A percentile compares a stretch with the other conserved stretches of the same genome.
Conservation (phyloP, 1,284 basidiomycete genomes). For the Ustilago shanxiensis region DNA sequence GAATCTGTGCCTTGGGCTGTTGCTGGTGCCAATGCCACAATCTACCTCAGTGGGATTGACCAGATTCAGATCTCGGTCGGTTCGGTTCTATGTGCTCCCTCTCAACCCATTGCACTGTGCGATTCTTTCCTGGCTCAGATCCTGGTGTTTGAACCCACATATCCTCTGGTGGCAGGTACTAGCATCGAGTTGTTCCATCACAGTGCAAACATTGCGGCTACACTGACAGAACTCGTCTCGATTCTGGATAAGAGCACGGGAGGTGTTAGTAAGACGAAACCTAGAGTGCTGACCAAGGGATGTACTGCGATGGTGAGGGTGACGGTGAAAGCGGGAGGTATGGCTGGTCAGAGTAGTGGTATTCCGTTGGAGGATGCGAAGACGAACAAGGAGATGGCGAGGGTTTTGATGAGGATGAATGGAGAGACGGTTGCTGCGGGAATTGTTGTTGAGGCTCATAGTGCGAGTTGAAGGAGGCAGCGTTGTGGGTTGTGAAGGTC, state of each 20-base stretch:
- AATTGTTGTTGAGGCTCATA: conserved; percentile 69
- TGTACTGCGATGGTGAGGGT: conserved; percentile 88
- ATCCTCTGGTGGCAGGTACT: conserved; percentile 88
- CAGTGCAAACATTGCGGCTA: conserved; percentile 89
- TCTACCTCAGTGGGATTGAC: conserved; percentile 87
- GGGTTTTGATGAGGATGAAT: conserved; percentile 85
- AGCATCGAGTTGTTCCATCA: conserved; percentile 90
- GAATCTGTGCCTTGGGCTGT: conserved; percentile 85
- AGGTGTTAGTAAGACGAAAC: conserved; percentile 80
- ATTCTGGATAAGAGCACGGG: conserved; percentile 85
- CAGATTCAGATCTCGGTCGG: conserved; percentile 86
- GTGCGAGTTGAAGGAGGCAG: background rate
- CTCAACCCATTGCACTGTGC: conserved; percentile 78
- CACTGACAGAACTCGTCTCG: conserved; percentile 82
- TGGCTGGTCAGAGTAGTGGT: conserved; percentile 51
- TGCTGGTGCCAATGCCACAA: conserved; percentile 87
- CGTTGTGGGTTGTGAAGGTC: background rate
- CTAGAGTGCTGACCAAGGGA: conserved; percentile 83
- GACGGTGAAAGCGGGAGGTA: conserved; percentile 48
- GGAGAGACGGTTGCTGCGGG: conserved; percentile 97
- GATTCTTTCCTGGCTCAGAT: conserved; percentile 85
- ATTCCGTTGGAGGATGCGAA: conserved; percentile 79
- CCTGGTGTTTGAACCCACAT: conserved; percentile 90
- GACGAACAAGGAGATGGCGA: conserved; percentile 96
- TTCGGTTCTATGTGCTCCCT: conserved; percentile 84